A percentile compares a stretch with the other conserved stretches of the same genome.
Conservation (phyloP, 1,284 basidiomycete species). For the Taiwanofungus camphoratus region DNA sequence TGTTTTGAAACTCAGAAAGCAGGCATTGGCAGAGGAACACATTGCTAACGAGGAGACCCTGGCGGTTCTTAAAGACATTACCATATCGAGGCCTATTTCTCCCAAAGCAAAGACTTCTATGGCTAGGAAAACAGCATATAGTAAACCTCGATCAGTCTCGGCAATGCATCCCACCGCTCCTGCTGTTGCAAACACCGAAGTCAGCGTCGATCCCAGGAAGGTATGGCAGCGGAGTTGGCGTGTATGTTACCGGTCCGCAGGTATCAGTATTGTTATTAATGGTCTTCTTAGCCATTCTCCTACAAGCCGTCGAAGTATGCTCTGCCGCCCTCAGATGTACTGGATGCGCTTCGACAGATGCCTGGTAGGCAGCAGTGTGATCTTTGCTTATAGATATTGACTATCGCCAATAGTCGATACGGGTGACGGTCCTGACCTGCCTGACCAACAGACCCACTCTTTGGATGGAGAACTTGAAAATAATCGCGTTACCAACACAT, state of each 20-base stretch:
- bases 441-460: too few species aligned
- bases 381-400: too few species aligned
- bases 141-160: background rate
- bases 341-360: background rate
- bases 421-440: too few species aligned
- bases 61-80: too few species aligned
- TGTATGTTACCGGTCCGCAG: too few species aligned
- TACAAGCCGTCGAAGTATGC: background rate
- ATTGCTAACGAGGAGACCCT: too few species aligned
- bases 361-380: background rate
- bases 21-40: slow-evolving; percentile 18
- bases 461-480: too few species aligned
- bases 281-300: background rate
- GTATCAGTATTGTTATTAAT: background rate
- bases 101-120: background rate
- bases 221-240: background rate
- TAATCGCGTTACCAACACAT: too few species aligned
- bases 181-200: background rate
- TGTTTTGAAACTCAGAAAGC: slow-evolving; percentile 36
- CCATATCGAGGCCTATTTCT: background rate
- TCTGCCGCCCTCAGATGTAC: background rate
- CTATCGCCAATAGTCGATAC: too few species aligned
- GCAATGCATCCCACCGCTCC: slow-evolving; percentile 2
- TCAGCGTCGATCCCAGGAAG: background rate
- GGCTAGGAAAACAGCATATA: background rate